phyloP scores from a whole-genome alignment of 2,329 filamentous ascomycete genomes.

The Paecilomyces niveus region DNA sequence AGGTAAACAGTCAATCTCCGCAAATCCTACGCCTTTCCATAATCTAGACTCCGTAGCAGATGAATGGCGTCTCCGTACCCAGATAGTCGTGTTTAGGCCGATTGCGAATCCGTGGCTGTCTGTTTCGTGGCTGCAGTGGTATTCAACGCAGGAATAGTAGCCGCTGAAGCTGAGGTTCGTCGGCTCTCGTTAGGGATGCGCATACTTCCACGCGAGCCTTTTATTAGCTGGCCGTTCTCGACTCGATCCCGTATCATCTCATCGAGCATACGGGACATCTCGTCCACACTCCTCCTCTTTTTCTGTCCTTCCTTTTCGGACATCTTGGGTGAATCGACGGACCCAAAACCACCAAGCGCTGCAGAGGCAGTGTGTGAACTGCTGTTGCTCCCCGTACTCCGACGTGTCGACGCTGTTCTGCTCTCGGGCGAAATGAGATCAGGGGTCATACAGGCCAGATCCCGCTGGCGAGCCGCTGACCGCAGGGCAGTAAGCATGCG shows the following conservation, averaged over 20 bases:
- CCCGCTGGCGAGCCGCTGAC: conserved; percentile 76
- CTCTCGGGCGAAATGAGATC: conserved; percentile 27
- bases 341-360: conserved; percentile 14
- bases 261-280: conserved; percentile 88
- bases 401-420: conserved; percentile 20
- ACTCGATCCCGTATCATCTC: conserved; percentile 93
- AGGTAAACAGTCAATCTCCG: conserved; percentile 2
- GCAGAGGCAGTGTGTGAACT: conserved; percentile 16
- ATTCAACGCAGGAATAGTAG: conserved; percentile 18
- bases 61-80: background rate
- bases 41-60: background rate
- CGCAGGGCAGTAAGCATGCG: conserved; percentile 83
- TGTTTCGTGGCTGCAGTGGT: conserved; percentile 15
- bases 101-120: conserved; percentile 10
- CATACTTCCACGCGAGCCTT: conserved; percentile 60
- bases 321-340: conserved; percentile 23
- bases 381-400: conserved; percentile 22
- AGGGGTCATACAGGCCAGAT: conserved; percentile 60
- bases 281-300: conserved; percentile 67
- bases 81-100: background rate
- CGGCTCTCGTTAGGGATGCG: conserved; percentile 45
- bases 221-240: conserved; percentile 64
- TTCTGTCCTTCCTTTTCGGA: conserved; percentile 39
- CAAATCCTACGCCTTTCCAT: background rate
- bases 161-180: conserved; percentile 21